Percentiles rank a stretch among this genome's conserved stretches.
These are phyloP conservation scores for Elsinoe necatrix DNA, from an alignment of 2,329 filamentous ascomycete species.

Conservation along the genomic window DNA sequence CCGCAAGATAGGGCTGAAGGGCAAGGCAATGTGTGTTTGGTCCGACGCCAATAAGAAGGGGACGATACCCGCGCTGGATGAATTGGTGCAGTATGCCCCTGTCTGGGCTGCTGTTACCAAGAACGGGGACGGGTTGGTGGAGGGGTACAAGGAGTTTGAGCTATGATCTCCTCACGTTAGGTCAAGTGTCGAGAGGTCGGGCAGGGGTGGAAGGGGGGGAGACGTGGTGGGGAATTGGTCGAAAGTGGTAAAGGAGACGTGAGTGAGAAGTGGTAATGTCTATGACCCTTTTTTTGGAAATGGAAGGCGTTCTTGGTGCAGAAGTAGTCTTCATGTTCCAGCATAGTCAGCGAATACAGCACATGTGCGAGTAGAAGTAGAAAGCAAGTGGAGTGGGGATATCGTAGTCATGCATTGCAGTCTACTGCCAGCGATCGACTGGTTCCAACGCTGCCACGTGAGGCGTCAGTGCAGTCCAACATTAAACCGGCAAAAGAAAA, in stretches of 20 bases:
- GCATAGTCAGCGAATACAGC: neutral
- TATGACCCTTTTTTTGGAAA: too few relatives aligned
- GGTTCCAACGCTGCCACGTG: neutral
- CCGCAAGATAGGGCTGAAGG: constrained; percentile 42
- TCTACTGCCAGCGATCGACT: constrained; percentile 3
- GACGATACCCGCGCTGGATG: constrained; percentile 74
- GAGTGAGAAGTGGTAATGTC: neutral
- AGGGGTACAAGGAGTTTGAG: constrained; percentile 63
- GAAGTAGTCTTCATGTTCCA: neutral
- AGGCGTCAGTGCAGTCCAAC: neutral
- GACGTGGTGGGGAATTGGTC: neutral
- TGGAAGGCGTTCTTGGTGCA: neutral
- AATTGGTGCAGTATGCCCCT: constrained; percentile 67
- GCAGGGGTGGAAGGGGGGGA: neutral
- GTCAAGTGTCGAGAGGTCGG: neutral
- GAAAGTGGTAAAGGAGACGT: neutral
- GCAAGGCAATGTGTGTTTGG: constrained; percentile 72
- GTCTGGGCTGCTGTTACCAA: constrained; percentile 74
- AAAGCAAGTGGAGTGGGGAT: neutral
- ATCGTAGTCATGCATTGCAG: constrained; percentile 2
- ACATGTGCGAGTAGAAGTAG: neutral
- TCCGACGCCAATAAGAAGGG: constrained; percentile 68
- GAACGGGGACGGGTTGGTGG: constrained; percentile 66
- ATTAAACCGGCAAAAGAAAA: too few relatives aligned
- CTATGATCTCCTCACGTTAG: constrained; percentile 16